Evolutionary conservation across 169 alveolate genomes (phyloP).

Genomic region (Babesia bigemina): DNA sequence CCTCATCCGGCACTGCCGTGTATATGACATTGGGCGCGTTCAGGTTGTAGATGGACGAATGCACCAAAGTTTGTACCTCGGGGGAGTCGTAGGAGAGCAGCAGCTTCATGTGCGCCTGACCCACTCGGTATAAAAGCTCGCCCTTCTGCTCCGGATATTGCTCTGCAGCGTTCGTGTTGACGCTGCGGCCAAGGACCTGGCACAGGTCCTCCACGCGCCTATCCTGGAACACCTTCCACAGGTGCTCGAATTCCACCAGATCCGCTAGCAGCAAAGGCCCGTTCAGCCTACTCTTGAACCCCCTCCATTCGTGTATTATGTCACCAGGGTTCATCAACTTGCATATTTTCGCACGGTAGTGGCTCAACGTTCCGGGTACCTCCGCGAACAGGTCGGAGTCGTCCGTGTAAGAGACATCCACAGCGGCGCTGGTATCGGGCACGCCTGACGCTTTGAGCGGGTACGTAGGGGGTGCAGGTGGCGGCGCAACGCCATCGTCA

Average conservation of each 20-base stretch:
- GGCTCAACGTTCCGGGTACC: constrained; percentile 40
- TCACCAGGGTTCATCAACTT: constrained; percentile 25
- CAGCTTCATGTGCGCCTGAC: constrained; percentile 52
- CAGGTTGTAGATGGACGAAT: constrained; percentile 50
- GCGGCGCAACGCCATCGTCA: constrained; percentile 7
- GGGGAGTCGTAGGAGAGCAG: constrained; percentile 33
- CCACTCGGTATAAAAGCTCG: constrained; percentile 26
- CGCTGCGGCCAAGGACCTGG: neutral
- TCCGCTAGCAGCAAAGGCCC: constrained; percentile 29
- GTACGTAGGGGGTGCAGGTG: constrained; percentile 11
- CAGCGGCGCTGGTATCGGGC: constrained; percentile 2
- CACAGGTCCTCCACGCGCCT: constrained; percentile 20
- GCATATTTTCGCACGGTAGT: constrained; percentile 25
- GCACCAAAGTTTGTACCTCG: constrained; percentile 29
- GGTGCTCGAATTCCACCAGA: constrained; percentile 62
- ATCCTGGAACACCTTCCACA: constrained; percentile 38
- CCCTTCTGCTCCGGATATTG: neutral
- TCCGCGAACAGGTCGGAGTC: constrained; percentile 45
- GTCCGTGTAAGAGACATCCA: constrained; percentile 5
- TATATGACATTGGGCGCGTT: constrained; percentile 53
- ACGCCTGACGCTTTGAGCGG: constrained; percentile 1
- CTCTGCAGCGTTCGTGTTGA: neutral
- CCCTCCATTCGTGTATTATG: constrained; percentile 45
- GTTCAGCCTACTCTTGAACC: constrained; percentile 25
- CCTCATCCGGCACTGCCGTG: constrained; percentile 22